Evolutionary conservation across 176 grass and related monocot genomes (phyloP).

Genomic region (Carex myosuroides): DNA sequence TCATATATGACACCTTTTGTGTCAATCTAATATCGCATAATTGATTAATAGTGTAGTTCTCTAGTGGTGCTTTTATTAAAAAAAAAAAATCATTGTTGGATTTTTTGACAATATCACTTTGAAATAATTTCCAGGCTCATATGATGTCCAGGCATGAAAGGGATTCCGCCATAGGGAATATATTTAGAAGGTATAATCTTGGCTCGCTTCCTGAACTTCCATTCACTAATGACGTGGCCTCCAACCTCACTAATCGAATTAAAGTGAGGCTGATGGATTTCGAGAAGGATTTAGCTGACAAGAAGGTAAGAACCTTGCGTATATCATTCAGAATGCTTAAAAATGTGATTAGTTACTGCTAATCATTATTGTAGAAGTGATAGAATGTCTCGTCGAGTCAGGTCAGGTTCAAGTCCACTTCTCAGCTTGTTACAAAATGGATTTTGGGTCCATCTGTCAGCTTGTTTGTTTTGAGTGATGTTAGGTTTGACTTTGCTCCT

Average conservation of each 20-base stretch:
- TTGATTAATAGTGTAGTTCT: background rate
- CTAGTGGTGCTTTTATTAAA: background rate
- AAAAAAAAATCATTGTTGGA: background rate
- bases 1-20: background rate
- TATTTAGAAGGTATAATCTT: slow-evolving; percentile 72
- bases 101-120: background rate
- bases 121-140: slow-evolving; percentile 70
- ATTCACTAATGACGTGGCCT: slow-evolving; percentile 58
- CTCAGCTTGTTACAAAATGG: background rate
- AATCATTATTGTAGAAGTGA: background rate
- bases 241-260: slow-evolving; percentile 57
- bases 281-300: slow-evolving; percentile 76
- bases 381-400: background rate
- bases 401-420: background rate
- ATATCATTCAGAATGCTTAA: background rate
- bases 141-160: slow-evolving; percentile 44
- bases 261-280: slow-evolving; percentile 56
- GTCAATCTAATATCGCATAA: background rate
- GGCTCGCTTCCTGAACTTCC: slow-evolving; percentile 59
- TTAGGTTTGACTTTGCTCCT: background rate
- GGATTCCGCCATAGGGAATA: slow-evolving; percentile 55
- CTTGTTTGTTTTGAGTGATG: background rate
- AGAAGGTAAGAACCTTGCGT: slow-evolving; percentile 42
- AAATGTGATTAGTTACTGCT: background rate
- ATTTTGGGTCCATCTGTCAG: background rate